Evolutionary conservation across 768 basidiomycete genomes (phyloP), one percentile per base, ranked within the genome.

Genomic region (Hydnomerulius pinastri): DNA sequence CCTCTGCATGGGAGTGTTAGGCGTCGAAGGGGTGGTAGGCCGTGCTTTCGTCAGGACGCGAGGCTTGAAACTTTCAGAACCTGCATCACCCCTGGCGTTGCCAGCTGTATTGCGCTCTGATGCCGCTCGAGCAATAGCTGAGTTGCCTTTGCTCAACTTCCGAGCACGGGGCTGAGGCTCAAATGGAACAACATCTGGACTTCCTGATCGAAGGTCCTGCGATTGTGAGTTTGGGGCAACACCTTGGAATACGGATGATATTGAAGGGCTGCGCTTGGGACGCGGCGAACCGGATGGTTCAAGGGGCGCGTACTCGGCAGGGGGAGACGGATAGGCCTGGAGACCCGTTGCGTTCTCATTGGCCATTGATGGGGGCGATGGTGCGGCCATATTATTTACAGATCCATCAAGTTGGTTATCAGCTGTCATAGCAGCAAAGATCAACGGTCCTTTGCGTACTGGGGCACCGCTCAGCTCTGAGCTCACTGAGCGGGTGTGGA

Each of bases 351-450:
- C 29, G 20, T 17, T 41, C 11, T 42, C 42, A 12, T 44, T 25
- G 17, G 9, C 20, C 44, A 44, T 23, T 28, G 51, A 50, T 23
- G 33, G 18, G 6, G 51, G 38, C 11, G 65, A 53, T 13, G 65
- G 53, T 4, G 56, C 53, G 24, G 56, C 27, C 33, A 53, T 48
- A 36, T 25, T 37, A 35, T 41, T 37, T 59, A 43, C 32, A 49
- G 56, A 21, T 43, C 52, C 27, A 51, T 51, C 46, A 36, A 50
- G 40, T 13, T 68, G 60, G 24, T 61, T 63, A 6, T 60, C 49
- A n/a, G 66, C 45, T 11, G 73, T 70, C 76, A 79, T 81, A 4
- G 83, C 81, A 6, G 82, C 65, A 48, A 87, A 87, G 27, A 88
- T 87, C 20, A 82, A 72, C 1, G 86, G 84, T 18, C 79, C 81